Percentiles rank a stretch among this genome's conserved stretches.
Conservation (phyloP, 371 early-diverging fungal genomes). For the Thermomucor indicae-seudaticae region DNA sequence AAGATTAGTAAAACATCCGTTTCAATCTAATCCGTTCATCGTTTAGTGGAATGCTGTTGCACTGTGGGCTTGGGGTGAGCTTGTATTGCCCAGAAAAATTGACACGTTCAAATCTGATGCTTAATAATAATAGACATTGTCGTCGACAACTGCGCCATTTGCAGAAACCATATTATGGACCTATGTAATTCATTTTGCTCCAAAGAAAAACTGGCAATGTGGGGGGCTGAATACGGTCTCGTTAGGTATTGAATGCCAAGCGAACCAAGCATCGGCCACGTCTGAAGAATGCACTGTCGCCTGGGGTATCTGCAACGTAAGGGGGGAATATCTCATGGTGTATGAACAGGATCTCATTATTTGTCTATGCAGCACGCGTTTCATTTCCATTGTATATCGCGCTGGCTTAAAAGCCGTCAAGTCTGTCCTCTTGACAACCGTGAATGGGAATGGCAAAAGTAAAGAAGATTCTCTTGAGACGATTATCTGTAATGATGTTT, state of each 20-base stretch:
- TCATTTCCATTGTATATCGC: constrained; percentile 99
- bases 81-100: too few relatives aligned
- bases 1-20: neutral
- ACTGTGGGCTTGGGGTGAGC: constrained; percentile 95
- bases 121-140: constrained; percentile 84
- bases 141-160: constrained; percentile 99
- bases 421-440: constrained; percentile 99
- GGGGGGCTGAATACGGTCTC: neutral
- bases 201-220: neutral
- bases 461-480: too few relatives aligned
- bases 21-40: neutral
- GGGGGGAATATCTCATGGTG: constrained; percentile 13
- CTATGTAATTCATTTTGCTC: constrained; percentile 69
- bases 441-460: constrained; percentile 98
- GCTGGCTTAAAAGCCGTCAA: constrained; percentile 98
- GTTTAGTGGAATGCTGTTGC: constrained; percentile 97
- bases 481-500: neutral
- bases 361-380: constrained; percentile 84
- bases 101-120: neutral
- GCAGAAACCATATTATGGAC: constrained; percentile 99
- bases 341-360: neutral
- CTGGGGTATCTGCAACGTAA: constrained; percentile 98
- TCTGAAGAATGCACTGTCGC: constrained; percentile 97
- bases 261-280: constrained; percentile 92
- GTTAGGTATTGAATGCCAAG: constrained; percentile 94